A percentile compares a stretch with the other conserved stretches of the same genome.
Evolutionary conservation across 768 basidiomycete genomes (phyloP).

Genomic region (Agrocybe pediades): DNA sequence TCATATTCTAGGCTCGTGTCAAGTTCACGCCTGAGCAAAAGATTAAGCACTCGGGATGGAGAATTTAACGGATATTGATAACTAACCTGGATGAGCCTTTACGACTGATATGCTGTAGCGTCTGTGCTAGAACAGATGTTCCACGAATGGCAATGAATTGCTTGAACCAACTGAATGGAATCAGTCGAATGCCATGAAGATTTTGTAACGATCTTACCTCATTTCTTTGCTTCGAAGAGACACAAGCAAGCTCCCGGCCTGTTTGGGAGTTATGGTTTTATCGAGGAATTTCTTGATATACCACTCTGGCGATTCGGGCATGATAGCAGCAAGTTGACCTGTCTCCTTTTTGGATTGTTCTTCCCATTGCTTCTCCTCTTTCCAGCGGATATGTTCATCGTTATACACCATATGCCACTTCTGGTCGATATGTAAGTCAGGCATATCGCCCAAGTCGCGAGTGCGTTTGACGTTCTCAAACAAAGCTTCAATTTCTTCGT

Average conservation of each 20-base stretch:
- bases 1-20: conserved; percentile 85
- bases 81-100: conserved; percentile 63
- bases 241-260: conserved; percentile 73
- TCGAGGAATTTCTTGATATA: conserved; percentile 92
- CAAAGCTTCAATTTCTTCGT: conserved; percentile 76
- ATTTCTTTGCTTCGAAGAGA: conserved; percentile 82
- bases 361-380: conserved; percentile 66
- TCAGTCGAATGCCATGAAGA: conserved; percentile 7
- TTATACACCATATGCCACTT: conserved; percentile 93
- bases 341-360: conserved; percentile 62
- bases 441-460: conserved; percentile 64
- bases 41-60: not conserved
- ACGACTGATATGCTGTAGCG: conserved; percentile 72
- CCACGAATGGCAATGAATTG: conserved; percentile 77
- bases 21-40: conserved; percentile 47
- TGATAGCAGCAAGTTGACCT: conserved; percentile 52
- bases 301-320: conserved; percentile 85
- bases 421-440: conserved; percentile 69
- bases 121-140: conserved; percentile 82
- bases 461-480: conserved; percentile 79
- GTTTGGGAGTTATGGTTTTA: conserved; percentile 78
- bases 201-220: conserved; percentile 47
- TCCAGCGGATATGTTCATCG: conserved; percentile 80
- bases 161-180: conserved; percentile 69
- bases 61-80: conserved; percentile 10